phyloP scores from a whole-genome alignment of 352 stramenopile genomes.

The Globisporangium splendens region DNA sequence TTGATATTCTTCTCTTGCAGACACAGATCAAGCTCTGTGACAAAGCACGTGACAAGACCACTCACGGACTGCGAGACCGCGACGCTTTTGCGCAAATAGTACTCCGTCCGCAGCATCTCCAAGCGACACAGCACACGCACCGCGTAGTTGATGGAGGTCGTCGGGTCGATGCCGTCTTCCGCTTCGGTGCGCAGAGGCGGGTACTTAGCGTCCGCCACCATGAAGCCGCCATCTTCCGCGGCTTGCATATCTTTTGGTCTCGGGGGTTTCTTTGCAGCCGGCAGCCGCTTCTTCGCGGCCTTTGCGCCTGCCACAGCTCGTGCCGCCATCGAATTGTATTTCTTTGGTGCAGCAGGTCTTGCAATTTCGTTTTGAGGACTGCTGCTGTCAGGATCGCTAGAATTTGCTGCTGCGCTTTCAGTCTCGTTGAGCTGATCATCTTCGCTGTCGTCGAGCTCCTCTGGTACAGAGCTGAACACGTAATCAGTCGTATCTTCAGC shows the following conservation, averaged over 20 bases:
- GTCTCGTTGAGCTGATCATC: conserved; percentile 5
- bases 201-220: conserved; percentile 46
- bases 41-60: conserved; percentile 77
- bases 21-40: conserved; percentile 72
- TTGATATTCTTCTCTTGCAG: conserved; percentile 52
- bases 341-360: conserved; percentile 23
- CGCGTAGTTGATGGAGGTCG: conserved; percentile 52
- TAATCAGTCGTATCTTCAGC: conserved; percentile 50
- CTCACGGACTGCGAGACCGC: conserved; percentile 81
- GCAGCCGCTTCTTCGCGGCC: conserved; percentile 40
- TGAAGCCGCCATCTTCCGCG: conserved; percentile 26
- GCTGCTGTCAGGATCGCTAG: conserved; percentile 15
- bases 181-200: conserved; percentile 59
- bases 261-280: conserved; percentile 36
- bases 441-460: conserved; percentile 37
- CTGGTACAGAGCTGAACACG: conserved; percentile 45
- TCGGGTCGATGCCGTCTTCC: conserved; percentile 50
- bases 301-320: conserved; percentile 57
- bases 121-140: conserved; percentile 60
- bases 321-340: conserved; percentile 55
- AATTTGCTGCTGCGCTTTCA: conserved; percentile 15
- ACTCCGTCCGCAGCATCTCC: conserved; percentile 74
- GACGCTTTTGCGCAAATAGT: conserved; percentile 82
- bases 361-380: background rate
- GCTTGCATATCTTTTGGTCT: conserved; percentile 39